phyloP scores from a whole-genome alignment of 1,284 basidiomycete genomes.

The Xanthoconium separans region DNA sequence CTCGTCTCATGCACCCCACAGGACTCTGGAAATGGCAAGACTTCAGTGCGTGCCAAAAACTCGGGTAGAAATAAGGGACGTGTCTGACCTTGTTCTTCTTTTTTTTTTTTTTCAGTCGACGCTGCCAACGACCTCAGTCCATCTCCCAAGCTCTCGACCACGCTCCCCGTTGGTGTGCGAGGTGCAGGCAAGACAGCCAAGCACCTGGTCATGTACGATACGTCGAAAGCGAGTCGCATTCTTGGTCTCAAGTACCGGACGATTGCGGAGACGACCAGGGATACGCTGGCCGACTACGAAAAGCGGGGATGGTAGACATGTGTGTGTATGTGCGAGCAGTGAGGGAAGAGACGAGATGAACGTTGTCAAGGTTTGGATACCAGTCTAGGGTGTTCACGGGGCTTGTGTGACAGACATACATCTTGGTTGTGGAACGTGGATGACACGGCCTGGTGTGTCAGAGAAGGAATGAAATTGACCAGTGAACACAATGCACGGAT shows the following conservation, averaged over 20 bases:
- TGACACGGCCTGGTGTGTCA: too few species aligned
- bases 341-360: too few species aligned
- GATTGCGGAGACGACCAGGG: conserved; percentile 42
- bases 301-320: conserved; percentile 34
- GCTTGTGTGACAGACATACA: too few species aligned
- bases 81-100: neutral
- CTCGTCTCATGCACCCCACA: neutral
- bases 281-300: conserved; percentile 43
- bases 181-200: conserved; percentile 39
- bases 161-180: conserved; percentile 29
- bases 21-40: conserved; percentile 33
- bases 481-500: too few species aligned
- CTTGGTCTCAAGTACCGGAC: conserved; percentile 47
- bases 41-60: conserved; percentile 21
- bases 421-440: too few species aligned
- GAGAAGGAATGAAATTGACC: too few species aligned
- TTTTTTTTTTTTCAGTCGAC: conserved; percentile 24
- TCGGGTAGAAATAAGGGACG: neutral
- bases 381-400: too few species aligned
- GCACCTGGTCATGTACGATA: conserved; percentile 29
- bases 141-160: conserved; percentile 20
- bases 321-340: too few species aligned
- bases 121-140: conserved; percentile 29
- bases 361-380: too few species aligned
- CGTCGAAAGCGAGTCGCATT: conserved; percentile 40